A percentile compares a stretch with the other conserved stretches of the same genome.
Conservation (phyloP, 345 rosid species). For the Arabidopsis suecica region DNA sequence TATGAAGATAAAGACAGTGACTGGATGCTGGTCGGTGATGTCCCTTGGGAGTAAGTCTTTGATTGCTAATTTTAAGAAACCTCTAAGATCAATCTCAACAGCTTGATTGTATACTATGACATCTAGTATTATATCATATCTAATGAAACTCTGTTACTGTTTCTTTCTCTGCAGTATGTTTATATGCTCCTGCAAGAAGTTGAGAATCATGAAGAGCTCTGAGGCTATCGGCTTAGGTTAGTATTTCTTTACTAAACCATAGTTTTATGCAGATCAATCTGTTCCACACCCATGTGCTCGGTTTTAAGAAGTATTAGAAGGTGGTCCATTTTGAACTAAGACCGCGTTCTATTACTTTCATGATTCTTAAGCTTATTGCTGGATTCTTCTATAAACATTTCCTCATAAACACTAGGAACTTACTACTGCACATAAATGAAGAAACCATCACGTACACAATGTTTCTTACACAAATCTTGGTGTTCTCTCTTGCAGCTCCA, state of each 20-base stretch:
- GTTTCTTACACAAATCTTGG: slow-evolving; percentile 19
- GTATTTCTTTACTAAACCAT: slow-evolving; percentile 24
- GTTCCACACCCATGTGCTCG: not conserved
- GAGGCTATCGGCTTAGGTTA: slow-evolving; percentile 76
- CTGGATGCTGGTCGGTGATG: slow-evolving; percentile 93
- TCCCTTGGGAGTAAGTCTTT: slow-evolving; percentile 82
- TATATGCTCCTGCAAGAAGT: slow-evolving; percentile 64
- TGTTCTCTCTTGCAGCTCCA: slow-evolving; percentile 56
- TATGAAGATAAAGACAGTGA: slow-evolving; percentile 88
- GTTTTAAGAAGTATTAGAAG: slow-evolving; percentile 6
- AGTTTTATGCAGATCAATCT: slow-evolving; percentile 16
- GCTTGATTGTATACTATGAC: not conserved
- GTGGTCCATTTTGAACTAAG: slow-evolving; percentile 1
- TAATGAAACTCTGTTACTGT: slow-evolving; percentile 24
- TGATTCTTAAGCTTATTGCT: not conserved
- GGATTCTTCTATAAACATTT: not conserved
- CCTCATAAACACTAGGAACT: slow-evolving; percentile 31
- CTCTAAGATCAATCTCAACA: slow-evolving; percentile 12
- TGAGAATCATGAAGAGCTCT: slow-evolving; percentile 72
- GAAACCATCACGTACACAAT: not conserved
- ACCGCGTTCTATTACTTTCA: not conserved
- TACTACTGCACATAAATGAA: slow-evolving; percentile 2
- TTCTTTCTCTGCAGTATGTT: slow-evolving; percentile 64
- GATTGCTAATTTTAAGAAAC: slow-evolving; percentile 9
- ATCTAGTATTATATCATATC: not conserved